phyloP scores from a whole-genome alignment of 73 alveolate species.

The Tetrahymena malaccensis region DNA sequence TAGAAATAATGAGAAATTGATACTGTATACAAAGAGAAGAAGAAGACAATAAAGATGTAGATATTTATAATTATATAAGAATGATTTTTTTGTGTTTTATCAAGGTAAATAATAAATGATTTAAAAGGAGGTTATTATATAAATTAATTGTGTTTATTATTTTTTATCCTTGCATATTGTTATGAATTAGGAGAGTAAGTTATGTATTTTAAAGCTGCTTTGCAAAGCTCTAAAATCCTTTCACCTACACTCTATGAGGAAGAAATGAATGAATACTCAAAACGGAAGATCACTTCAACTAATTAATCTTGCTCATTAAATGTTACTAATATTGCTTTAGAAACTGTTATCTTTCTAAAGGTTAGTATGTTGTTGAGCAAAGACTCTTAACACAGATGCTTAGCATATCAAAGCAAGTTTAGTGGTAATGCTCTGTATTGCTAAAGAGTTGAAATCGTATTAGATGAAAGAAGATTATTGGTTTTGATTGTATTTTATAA shows the following conservation, averaged over 20 bases:
- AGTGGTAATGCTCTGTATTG: neutral
- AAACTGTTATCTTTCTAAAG: neutral
- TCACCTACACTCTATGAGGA: neutral
- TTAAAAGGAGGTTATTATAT: neutral
- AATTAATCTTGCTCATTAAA: neutral
- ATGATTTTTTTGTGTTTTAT: neutral
- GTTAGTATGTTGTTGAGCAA: no score
- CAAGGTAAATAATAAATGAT: neutral
- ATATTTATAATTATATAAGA: neutral
- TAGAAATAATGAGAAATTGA: neutral
- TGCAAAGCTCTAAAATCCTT: neutral
- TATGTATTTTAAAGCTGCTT: neutral
- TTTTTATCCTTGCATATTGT: neutral
- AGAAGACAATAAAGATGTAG: neutral
- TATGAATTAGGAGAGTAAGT: neutral
- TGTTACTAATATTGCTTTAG: neutral
- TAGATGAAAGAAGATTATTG: neutral
- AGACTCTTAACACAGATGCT: neutral
- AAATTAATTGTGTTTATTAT: neutral
- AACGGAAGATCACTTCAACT: neutral
- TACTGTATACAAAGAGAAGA: neutral
- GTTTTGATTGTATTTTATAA: neutral
- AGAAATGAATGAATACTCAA: neutral
- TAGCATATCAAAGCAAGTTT: neutral
- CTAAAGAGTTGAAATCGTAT: neutral